phyloP scores from a whole-genome alignment of 257 asterid species.

The Striga asiatica region DNA sequence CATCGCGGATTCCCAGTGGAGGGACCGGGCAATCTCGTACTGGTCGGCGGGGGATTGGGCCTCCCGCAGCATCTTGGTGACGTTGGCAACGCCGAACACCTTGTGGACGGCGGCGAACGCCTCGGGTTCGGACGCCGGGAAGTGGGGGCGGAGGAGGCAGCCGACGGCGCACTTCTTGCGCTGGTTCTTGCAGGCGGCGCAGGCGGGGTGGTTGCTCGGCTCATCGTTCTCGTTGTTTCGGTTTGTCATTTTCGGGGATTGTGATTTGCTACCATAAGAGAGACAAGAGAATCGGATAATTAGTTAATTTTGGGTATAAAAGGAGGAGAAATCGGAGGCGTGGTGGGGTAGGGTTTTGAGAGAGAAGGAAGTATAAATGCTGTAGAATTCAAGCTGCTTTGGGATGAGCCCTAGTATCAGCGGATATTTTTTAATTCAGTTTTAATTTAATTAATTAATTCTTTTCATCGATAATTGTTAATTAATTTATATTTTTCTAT shows the following conservation, averaged over 20 bases:
- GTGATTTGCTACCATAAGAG: not conserved
- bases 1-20: not conserved
- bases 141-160: not conserved
- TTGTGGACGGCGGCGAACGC: not conserved
- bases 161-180: not conserved
- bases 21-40: not conserved
- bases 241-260: not conserved
- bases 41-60: not conserved
- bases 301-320: not conserved
- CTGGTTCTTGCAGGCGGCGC: conserved; percentile 2
- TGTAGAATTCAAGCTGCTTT: no score
- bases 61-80: not conserved
- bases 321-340: not conserved
- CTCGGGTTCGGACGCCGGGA: not conserved
- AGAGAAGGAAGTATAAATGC: no score
- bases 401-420: no score
- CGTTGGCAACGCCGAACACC: not conserved
- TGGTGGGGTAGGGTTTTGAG: no score
- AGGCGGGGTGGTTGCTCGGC: not conserved
- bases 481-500: no score
- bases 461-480: no score
- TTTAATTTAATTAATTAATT: no score
- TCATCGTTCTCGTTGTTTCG: not conserved
- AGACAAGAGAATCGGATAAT: not conserved
- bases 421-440: no score